A percentile compares a stretch with the other conserved stretches of the same genome.
These are phyloP conservation scores for Umbilicus rupestris DNA, from an alignment of 164 flowering plant species.

Conservation along the genomic window DNA sequence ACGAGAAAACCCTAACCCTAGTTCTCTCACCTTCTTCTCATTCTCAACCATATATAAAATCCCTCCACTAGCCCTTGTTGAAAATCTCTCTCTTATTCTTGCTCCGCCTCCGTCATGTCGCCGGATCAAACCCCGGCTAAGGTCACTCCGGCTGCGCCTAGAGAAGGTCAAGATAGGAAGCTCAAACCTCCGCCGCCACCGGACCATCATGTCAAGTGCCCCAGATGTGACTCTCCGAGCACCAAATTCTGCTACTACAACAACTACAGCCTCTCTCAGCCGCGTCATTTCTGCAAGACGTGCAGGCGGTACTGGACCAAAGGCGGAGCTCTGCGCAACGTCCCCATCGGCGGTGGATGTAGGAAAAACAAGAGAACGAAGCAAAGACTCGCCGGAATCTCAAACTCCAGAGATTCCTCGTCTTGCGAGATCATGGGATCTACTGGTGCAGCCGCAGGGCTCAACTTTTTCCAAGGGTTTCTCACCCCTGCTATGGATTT, in stretches of 20 bases:
- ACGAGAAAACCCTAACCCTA: background rate
- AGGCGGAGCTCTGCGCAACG: conserved; percentile 9
- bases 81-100: background rate
- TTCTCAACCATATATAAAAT: background rate
- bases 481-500: conserved; percentile 7
- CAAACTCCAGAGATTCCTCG: background rate
- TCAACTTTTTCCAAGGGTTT: conserved; percentile 7
- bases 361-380: conserved; percentile 5
- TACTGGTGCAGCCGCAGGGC: conserved; percentile 1
- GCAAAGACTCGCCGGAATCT: background rate
- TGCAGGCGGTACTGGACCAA: conserved; percentile 9
- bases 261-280: conserved; percentile 10
- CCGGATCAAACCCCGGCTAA: background rate
- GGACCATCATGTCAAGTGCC: conserved; percentile 3
- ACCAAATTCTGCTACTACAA: conserved; percentile 12
- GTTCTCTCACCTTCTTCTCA: background rate
- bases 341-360: conserved; percentile 8
- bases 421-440: conserved; percentile 5
- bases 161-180: conserved; percentile 1
- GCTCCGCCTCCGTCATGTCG: background rate
- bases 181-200: background rate
- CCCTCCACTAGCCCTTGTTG: background rate
- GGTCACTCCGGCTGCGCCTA: background rate
- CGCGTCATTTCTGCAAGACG: conserved; percentile 9
- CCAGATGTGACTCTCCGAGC: conserved; percentile 8